These are phyloP conservation scores for Capsicum pubescens DNA, from an alignment of 257 asterid genomes.

Conservation along the genomic window DNA sequence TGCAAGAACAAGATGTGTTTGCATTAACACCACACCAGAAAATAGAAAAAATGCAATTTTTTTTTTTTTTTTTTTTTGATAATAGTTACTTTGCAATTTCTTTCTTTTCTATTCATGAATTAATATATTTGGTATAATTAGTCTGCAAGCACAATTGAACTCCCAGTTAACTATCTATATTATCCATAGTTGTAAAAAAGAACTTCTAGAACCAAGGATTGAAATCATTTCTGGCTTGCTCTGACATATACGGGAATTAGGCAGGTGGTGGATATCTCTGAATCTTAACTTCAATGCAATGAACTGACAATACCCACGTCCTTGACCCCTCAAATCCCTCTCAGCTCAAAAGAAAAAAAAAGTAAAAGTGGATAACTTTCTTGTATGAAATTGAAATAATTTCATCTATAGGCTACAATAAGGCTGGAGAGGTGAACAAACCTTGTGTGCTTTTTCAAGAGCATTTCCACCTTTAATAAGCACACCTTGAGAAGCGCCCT, in stretches of 20 bases:
- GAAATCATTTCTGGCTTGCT: slow-evolving; percentile 1
- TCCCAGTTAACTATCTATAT: background rate
- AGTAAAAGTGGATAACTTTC: background rate
- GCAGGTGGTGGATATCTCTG: background rate
- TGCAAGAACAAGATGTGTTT: slow-evolving; percentile 41
- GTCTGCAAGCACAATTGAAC: slow-evolving; percentile 10
- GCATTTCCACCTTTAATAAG: slow-evolving; percentile 96
- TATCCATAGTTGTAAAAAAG: background rate
- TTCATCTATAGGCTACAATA: background rate
- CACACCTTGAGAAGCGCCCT: slow-evolving; percentile 96
- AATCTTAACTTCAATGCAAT: background rate
- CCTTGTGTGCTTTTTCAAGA: slow-evolving; percentile 96
- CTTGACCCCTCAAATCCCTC: slow-evolving; percentile 21
- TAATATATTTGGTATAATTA: background rate
- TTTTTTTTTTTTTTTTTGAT: too few relatives aligned
- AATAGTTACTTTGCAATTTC: too few relatives aligned
- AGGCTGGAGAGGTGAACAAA: slow-evolving; percentile 29
- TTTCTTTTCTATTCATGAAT: background rate
- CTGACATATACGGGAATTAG: background rate
- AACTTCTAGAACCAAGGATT: slow-evolving; percentile 7
- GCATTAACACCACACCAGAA: background rate
- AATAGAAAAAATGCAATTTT: background rate
- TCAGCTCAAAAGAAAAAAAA: background rate
- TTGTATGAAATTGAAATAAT: background rate
- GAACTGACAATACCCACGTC: background rate